Evolutionary conservation across 768 basidiomycete species (phyloP), one percentile per base, ranked within the genome.

Genomic region (Podaxis mareebaensis): DNA sequence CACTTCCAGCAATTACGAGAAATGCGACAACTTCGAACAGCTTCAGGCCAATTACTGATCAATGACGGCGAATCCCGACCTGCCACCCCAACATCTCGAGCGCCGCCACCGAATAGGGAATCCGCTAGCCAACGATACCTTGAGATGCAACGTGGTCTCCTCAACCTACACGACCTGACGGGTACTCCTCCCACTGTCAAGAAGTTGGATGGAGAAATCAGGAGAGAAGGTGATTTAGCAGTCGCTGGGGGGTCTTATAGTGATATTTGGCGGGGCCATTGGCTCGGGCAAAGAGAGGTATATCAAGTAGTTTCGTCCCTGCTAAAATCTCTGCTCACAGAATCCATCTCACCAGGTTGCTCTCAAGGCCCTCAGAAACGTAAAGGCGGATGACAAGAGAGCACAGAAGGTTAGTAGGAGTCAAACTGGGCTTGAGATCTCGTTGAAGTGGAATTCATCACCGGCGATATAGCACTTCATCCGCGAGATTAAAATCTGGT

Each of bases 231-330:
- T 13, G 77, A 81, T 17, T 53, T 74, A 17, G 70, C 85, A 3
- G 68, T 82, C 44, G 80, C 80, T 22, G 81, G 82, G 51, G 85
- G 87, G 28, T 75, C 76, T n/a, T 83, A 83, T 64, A 85, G 83
- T 67, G 80, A 85, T 58, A 77, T 88, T 44, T 86, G 77, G 73
- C 69, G 77, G 58, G 87, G 85, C n/a, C 74, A 67, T 33, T 87
- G 86, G 86, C 70, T 87, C 12, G 80, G 76, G 22, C 77, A 77
- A 64, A 78, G 82, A 67, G 84, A 83, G 74, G 85, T 81, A 57
- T 24, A 60, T 17, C 15, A 44, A 40, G 5, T 59, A n/a, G 15
- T 30, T 15, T 55, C 22, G 7, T 28, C 52, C 8, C 15, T 44
- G 6, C 15, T 15, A 17, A 17, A 15, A 22, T 46, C 20, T 8